Percentiles rank a stretch among this genome's conserved stretches.
Conservation (phyloP, 345 rosid genomes). For the Alliaria petiolata region DNA sequence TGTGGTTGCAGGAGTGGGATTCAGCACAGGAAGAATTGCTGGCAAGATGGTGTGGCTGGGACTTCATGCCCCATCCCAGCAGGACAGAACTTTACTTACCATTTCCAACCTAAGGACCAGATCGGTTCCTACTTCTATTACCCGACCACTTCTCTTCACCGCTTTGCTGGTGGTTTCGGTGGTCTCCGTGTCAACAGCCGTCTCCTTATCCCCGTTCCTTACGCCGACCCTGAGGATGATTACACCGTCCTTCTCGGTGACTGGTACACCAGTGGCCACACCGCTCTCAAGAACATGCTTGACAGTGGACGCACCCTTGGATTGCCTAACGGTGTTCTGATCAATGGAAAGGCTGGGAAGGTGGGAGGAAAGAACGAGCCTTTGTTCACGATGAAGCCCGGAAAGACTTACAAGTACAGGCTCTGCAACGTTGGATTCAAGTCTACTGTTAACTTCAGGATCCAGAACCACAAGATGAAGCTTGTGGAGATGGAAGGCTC, state of each 20-base stretch:
- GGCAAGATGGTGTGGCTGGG: conserved; percentile 67
- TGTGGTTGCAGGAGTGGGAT: conserved; percentile 53
- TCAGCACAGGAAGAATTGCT: conserved; percentile 77
- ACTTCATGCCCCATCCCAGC: conserved; percentile 69
- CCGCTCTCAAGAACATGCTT: conserved; percentile 35
- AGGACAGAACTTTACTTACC: conserved; percentile 66
- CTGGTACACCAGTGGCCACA: conserved; percentile 54
- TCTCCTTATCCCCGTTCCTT: conserved; percentile 60
- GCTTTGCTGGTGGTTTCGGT: conserved; percentile 65
- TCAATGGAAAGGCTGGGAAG: conserved; percentile 48
- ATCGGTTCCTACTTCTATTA: conserved; percentile 68
- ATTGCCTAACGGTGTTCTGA: conserved; percentile 47
- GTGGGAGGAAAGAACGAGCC: conserved; percentile 33
- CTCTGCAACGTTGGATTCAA: conserved; percentile 56
- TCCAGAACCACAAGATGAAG: conserved; percentile 62
- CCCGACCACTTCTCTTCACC: conserved; percentile 53
- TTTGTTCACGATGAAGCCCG: conserved; percentile 59
- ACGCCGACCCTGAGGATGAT: conserved; percentile 55
- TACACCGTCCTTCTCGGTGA: conserved; percentile 49
- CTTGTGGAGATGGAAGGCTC: conserved; percentile 74
- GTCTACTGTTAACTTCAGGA: conserved; percentile 52
- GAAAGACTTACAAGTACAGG: conserved; percentile 55
- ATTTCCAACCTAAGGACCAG: conserved; percentile 83
- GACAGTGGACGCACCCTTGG: conserved; percentile 52
- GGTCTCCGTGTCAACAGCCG: conserved; percentile 67